phyloP scores from a whole-genome alignment of 2,329 filamentous ascomycete genomes.

The Venturia effusa region DNA sequence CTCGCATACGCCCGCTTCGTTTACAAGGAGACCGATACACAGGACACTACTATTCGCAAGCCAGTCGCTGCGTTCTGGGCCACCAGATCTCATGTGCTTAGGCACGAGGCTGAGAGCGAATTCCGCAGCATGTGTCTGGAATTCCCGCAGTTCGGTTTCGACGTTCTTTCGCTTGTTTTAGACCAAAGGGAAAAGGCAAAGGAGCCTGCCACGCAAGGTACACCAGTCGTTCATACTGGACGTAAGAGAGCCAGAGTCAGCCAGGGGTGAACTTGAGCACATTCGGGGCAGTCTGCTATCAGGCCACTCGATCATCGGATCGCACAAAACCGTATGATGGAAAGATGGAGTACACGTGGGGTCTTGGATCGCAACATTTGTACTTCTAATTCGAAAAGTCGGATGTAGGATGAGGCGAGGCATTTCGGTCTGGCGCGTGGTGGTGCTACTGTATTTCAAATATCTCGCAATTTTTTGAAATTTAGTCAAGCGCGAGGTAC shows the following conservation, averaged over 20 bases:
- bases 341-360: neutral
- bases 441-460: neutral
- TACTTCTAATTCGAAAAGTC: neutral
- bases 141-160: slow-evolving; percentile 85
- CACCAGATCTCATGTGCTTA: slow-evolving; percentile 64
- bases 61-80: slow-evolving; percentile 91
- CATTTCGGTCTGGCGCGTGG: neutral
- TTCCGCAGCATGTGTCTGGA: slow-evolving; percentile 80
- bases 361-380: neutral
- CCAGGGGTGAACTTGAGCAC: neutral
- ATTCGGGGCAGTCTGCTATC: neutral
- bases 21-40: slow-evolving; percentile 61
- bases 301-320: neutral
- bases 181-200: slow-evolving; percentile 36
- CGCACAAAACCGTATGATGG: neutral
- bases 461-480: neutral
- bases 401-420: neutral
- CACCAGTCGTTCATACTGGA: slow-evolving; percentile 7
- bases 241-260: slow-evolving; percentile 10
- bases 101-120: slow-evolving; percentile 75
- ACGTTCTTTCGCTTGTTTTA: slow-evolving; percentile 62
- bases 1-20: slow-evolving; percentile 87
- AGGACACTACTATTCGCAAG: slow-evolving; percentile 64
- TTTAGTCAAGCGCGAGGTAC: neutral
- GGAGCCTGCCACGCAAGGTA: neutral